Evolutionary conservation across 2,329 filamentous ascomycete species (phyloP).

Genomic region (Rasamsonia emersonii): DNA sequence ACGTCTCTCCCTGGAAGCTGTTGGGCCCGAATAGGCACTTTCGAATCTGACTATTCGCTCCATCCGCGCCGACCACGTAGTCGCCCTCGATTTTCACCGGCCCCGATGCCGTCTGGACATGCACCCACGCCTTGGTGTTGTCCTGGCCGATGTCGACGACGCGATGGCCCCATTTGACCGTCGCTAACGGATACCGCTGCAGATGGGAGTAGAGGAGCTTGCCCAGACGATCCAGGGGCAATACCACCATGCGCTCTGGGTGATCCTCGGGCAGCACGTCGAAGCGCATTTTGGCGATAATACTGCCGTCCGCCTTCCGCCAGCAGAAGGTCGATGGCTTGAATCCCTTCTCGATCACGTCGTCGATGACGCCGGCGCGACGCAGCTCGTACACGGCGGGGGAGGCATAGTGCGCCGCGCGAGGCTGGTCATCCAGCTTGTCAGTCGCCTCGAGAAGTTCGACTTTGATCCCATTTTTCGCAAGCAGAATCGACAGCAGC

Average conservation of each 20-base stretch:
- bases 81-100: slow-evolving; percentile 30
- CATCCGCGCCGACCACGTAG: slow-evolving; percentile 51
- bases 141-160: slow-evolving; percentile 43
- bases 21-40: slow-evolving; percentile 43
- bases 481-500: slow-evolving; percentile 21
- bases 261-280: slow-evolving; percentile 17
- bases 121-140: slow-evolving; percentile 35
- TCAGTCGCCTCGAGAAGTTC: slow-evolving; percentile 44
- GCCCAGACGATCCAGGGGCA: slow-evolving; percentile 38
- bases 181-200: slow-evolving; percentile 21
- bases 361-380: slow-evolving; percentile 52
- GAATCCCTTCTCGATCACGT: slow-evolving; percentile 37
- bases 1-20: slow-evolving; percentile 50
- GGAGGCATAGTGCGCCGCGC: slow-evolving; percentile 54
- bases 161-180: slow-evolving; percentile 40
- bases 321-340: slow-evolving; percentile 36
- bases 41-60: slow-evolving; percentile 33
- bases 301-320: slow-evolving; percentile 32
- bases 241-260: slow-evolving; percentile 32
- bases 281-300: slow-evolving; percentile 23
- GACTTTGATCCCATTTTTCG: slow-evolving; percentile 24
- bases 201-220: slow-evolving; percentile 34
- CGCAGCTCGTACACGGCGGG: slow-evolving; percentile 50
- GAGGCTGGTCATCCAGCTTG: slow-evolving; percentile 50
- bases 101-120: slow-evolving; percentile 12